Base-by-base conservation (phyloP, 495 filamentous ascomycete genomes). In the Lichenothelia convexa region DNA sequence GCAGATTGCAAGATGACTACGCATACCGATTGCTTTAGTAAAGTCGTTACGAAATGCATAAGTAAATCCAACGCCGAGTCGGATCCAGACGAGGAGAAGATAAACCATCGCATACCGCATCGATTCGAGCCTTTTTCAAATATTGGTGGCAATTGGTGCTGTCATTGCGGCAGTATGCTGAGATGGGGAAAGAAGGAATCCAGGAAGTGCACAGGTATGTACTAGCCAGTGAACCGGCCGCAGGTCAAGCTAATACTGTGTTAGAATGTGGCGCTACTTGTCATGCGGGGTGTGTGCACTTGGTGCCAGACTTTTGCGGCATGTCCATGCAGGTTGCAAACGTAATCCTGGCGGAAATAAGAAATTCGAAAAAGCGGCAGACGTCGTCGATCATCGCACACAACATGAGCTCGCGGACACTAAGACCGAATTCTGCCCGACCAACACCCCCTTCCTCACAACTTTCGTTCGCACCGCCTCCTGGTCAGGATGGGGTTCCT, bases 41-140 rank as follows among this genome's bases (percentile, higher is more conserved):
- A 86, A 53, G 89, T 99, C n/a, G 91, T 99, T 49, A 95, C 89
- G 38, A 99, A 99, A 56, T 99, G 89, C 62, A 99, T 99, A 59
- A 94, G 86, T 61, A 94, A 95, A 57, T 92, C 87, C 33, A 99
- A 95, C 54, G 82, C 87, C 42, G 89, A 95, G 55, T 89, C 80
- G 16, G 91, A 95, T 57, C 89, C 89, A 12, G 89, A 95, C 57
- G 89, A 99, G 54, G 89, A 93, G 60, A 95, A 94, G 60, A 80
- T 99, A 68, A 99, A 95, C 56, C 89, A 99, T 55, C 79, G 91
- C 41, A 99, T 99, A 46, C 89, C 89, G 11, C 89, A 99, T 65
- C 80, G 89, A 24, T 99, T 93, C 64, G 75, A 89, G 42, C 70
- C 71, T 8, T 95, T 92, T 53, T 82, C 86, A 23, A 95, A 95